These are phyloP conservation scores for Fennellomyces sp. DNA, from an alignment of 371 early-diverging fungal genomes.

Conservation along the genomic window DNA sequence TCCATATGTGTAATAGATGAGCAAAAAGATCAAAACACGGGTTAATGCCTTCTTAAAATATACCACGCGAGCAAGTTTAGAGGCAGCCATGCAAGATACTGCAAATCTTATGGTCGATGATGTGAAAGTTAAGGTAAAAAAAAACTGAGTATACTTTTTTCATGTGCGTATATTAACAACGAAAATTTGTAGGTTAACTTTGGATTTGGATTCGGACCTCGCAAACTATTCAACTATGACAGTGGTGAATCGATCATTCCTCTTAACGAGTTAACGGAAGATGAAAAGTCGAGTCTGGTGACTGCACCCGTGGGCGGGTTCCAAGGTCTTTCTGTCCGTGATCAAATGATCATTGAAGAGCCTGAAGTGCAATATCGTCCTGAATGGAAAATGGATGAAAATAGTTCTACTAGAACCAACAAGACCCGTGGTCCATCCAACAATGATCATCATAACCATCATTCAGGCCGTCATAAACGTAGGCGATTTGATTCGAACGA, in stretches of 20 bases:
- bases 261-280: slow-evolving; percentile 29
- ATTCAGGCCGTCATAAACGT: slow-evolving; percentile 4
- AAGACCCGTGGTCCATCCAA: no score
- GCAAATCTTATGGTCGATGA: slow-evolving; percentile 23
- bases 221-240: slow-evolving; percentile 46
- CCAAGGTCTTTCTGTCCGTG: slow-evolving; percentile 39
- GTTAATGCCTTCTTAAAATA: slow-evolving; percentile 48
- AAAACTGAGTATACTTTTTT: not conserved
- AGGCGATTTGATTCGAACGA: slow-evolving; percentile 11
- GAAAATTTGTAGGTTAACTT: slow-evolving; percentile 32
- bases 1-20: not conserved
- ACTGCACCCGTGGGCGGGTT: slow-evolving; percentile 48
- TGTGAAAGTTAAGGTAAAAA: slow-evolving; percentile 32
- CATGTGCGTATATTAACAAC: not conserved
- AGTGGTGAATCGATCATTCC: slow-evolving; percentile 51
- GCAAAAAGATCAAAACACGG: slow-evolving; percentile 13
- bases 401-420: not conserved
- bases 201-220: slow-evolving; percentile 57
- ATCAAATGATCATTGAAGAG: slow-evolving; percentile 48
- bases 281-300: slow-evolving; percentile 40
- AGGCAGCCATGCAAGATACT: slow-evolving; percentile 33
- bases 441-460: slow-evolving; percentile 5
- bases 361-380: slow-evolving; percentile 47
- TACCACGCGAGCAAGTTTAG: slow-evolving; percentile 26
- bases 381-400: slow-evolving; percentile 38